Evolutionary conservation across 768 basidiomycete species (phyloP).

Genomic region (Xerocomus brunneocitrinus): DNA sequence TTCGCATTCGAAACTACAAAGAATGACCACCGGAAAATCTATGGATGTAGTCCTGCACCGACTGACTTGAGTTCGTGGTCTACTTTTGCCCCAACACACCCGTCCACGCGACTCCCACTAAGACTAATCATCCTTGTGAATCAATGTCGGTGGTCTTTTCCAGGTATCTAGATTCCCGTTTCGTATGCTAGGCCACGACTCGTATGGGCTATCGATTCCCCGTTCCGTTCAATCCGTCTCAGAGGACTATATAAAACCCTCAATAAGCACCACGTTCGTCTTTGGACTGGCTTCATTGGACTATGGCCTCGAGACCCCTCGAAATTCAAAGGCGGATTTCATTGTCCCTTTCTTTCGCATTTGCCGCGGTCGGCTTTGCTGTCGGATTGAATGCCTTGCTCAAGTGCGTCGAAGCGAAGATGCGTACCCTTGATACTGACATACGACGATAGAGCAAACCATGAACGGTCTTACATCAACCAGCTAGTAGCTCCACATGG

Average conservation of each 20-base stretch:
- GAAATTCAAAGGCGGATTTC: constrained; percentile 14
- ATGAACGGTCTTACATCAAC: constrained; percentile 11
- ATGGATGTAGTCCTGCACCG: too few species aligned
- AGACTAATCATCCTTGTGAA: too few species aligned
- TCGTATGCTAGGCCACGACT: background rate
- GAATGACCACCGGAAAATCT: too few species aligned
- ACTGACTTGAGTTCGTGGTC: too few species aligned
- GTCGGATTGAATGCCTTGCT: constrained; percentile 19
- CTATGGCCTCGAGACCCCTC: constrained; percentile 7
- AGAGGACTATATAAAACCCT: constrained; percentile 2
- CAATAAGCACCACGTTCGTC: background rate
- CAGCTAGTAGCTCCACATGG: constrained; percentile 5
- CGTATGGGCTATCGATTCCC: background rate
- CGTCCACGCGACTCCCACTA: too few species aligned
- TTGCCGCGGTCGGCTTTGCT: constrained; percentile 19
- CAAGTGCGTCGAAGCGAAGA: constrained; percentile 11
- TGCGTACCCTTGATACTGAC: background rate
- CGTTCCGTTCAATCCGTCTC: background rate
- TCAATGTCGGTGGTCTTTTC: background rate
- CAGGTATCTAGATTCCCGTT: background rate
- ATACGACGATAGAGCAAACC: constrained; percentile 8
- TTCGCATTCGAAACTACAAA: too few species aligned
- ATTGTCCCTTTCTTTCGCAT: constrained; percentile 30
- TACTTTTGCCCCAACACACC: too few species aligned
- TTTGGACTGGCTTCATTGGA: background rate